phyloP scores from a whole-genome alignment of 2,329 filamentous ascomycete genomes.

The Cladophialophora psammophila region DNA sequence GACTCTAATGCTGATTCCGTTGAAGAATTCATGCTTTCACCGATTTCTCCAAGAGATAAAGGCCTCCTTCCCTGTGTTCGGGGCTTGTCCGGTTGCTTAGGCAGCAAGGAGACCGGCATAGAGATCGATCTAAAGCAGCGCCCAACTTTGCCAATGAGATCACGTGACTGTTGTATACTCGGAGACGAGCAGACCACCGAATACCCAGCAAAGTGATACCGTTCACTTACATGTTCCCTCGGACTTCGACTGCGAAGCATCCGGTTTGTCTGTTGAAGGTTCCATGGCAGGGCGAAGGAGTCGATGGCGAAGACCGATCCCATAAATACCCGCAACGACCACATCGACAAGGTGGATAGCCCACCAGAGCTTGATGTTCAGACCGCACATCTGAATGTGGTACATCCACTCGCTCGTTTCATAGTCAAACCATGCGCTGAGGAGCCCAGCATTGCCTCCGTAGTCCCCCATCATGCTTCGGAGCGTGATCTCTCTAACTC shows the following conservation, averaged over 20 bases:
- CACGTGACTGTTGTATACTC: not conserved
- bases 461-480: slow-evolving; percentile 99
- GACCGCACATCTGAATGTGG: slow-evolving; percentile 77
- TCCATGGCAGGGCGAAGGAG: not conserved
- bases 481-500: slow-evolving; percentile 87
- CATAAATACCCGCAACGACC: slow-evolving; percentile 48
- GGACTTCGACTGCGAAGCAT: not conserved
- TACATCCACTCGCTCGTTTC: slow-evolving; percentile 77
- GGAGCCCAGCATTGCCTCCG: slow-evolving; percentile 85
- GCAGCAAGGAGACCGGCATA: not conserved
- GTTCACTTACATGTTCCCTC: not conserved
- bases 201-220: not conserved
- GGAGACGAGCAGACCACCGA: not conserved
- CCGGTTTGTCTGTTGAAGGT: not conserved
- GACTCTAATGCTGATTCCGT: not conserved
- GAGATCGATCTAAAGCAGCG: not conserved
- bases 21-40: not conserved
- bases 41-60: not conserved
- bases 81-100: not conserved
- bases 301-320: slow-evolving; percentile 19
- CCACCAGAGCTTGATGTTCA: slow-evolving; percentile 95
- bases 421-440: slow-evolving; percentile 89
- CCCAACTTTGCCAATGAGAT: not conserved
- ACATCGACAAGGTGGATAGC: slow-evolving; percentile 78
- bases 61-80: not conserved